A percentile compares a stretch with the other conserved stretches of the same genome.
Evolutionary conservation across 2,329 filamentous ascomycete species (phyloP).

Genomic region (Arthrobotrys iridis): DNA sequence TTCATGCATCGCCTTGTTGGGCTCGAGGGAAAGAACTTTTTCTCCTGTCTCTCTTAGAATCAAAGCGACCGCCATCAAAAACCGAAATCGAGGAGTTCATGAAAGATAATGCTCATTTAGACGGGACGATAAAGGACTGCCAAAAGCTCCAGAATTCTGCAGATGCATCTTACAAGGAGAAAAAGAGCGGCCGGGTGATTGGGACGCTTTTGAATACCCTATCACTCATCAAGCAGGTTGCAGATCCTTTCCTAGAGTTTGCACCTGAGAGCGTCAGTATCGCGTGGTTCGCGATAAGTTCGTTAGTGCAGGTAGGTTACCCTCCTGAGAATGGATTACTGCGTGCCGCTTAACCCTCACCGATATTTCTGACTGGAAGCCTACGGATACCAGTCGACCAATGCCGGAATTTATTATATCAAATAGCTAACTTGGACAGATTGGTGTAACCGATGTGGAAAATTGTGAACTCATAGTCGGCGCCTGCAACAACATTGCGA

Average conservation of each 20-base stretch:
- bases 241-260: constrained; percentile 45
- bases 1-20: constrained; percentile 45
- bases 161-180: constrained; percentile 35
- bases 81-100: constrained; percentile 40
- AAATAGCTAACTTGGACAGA: constrained; percentile 12
- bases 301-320: constrained; percentile 32
- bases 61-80: constrained; percentile 22
- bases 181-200: constrained; percentile 19
- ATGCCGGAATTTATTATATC: too few species aligned
- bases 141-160: constrained; percentile 35
- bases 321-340: too few species aligned
- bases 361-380: neutral
- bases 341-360: too few species aligned
- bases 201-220: constrained; percentile 21
- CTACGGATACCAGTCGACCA: too few species aligned
- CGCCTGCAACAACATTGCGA: constrained; percentile 45
- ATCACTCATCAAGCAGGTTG: constrained; percentile 35
- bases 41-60: constrained; percentile 23
- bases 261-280: constrained; percentile 47
- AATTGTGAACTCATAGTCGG: constrained; percentile 48
- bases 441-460: constrained; percentile 38
- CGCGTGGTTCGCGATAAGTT: constrained; percentile 49
- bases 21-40: constrained; percentile 47
- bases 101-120: constrained; percentile 41
- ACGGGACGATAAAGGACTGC: constrained; percentile 39